These are phyloP conservation scores for Symbiodinium natans DNA, from an alignment of 73 alveolate genomes.

Conservation along the genomic window DNA sequence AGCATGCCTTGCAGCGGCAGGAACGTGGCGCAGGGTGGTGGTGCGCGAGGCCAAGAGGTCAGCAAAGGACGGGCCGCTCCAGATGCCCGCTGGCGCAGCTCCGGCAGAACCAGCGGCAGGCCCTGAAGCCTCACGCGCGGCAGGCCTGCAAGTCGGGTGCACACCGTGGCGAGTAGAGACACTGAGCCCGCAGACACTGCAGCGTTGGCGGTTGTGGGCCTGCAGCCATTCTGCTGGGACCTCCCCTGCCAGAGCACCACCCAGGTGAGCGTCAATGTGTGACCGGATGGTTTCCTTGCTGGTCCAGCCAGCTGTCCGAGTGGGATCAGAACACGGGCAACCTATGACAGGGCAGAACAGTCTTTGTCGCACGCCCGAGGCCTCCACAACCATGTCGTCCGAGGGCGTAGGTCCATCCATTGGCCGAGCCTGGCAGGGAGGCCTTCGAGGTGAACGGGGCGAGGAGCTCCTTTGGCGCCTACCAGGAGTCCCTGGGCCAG, in stretches of 20 bases:
- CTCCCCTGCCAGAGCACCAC: background rate
- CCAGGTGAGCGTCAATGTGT: background rate
- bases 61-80: background rate
- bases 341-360: background rate
- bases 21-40: slow-evolving; percentile 3
- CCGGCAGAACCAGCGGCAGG: background rate
- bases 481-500: no score
- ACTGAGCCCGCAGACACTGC: no score
- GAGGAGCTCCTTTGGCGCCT: no score
- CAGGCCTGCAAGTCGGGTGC: slow-evolving; percentile 21
- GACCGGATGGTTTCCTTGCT: background rate
- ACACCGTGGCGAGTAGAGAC: background rate
- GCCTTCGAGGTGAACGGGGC: no score
- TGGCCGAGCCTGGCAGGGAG: no score
- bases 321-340: background rate
- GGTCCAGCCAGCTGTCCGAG: background rate
- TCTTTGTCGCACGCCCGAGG: background rate
- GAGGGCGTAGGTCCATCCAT: no score
- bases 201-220: no score
- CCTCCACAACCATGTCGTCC: no score
- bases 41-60: background rate
- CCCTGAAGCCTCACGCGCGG: background rate
- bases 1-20: background rate
- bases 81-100: background rate
- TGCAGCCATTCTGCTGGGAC: background rate